Base-by-base conservation (phyloP, 1,139 yeast genomes). In the Ashbya aceris region DNA sequence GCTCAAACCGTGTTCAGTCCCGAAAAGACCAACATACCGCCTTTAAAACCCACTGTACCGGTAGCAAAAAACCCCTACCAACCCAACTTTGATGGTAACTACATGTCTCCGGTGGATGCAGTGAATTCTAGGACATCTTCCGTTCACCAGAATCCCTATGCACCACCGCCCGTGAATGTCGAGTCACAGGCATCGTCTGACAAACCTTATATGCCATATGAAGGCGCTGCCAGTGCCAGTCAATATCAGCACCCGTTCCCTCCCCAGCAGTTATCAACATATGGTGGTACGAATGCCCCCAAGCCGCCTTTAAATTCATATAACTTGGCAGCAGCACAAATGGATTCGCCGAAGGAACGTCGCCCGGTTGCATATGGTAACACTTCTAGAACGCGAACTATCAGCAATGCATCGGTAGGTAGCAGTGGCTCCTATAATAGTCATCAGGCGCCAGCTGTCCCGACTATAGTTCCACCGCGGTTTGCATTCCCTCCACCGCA, bases 361-460 rank as follows among this genome's bases (percentile, higher is more conserved):
- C 30, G 40, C 38, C 13, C 45, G 27, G 30, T 36, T 37, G 27
- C 28, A 30, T 33, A 36, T 12, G 20, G 40, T 10, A 39, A 35
- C 13, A 17, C 40, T 30, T 34, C 45, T 9, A 46, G 58, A 32
- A 39, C 47, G 4, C 49, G 60, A 37, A 54, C 55, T 8, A 39
- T 46, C 30, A 55, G 59, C 28, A 56, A 51, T 45, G 51, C 48
- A 8, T 56, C 61, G 2, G 43, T 44, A 7, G 40, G 50, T 11
- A 50, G 52, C 41, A 33, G 41, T 1, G 42, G 43, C 11, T 46
- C 43, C 29, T 35, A 20, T 14, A 46, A 39, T 13, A 41, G 40
- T 20, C 40, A 43, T 17, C 33, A 39, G 30, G 36, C 36, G 26
- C 37, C 42, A 8, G 35, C 39, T 30, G 44, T 49, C 6, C 47